Conservation (phyloP, 331 rosid species). For the Quercus lobata region DNA sequence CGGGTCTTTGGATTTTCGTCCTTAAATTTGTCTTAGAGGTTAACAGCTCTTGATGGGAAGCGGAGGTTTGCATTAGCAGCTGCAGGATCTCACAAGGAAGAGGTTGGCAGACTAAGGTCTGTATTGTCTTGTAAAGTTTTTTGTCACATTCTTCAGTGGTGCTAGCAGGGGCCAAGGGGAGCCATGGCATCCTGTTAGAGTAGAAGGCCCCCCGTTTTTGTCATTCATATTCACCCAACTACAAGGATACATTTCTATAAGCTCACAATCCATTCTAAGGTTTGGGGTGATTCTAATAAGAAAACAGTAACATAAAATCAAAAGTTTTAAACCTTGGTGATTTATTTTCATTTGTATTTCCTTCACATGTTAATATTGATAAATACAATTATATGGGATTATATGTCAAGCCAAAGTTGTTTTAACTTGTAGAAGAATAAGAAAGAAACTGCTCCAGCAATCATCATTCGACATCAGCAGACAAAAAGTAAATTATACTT, state of each 20-base stretch:
- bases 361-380: not conserved
- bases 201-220: not conserved
- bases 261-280: too few species aligned
- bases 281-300: not conserved
- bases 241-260: too few species aligned
- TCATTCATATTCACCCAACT: not conserved
- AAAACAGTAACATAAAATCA: not conserved
- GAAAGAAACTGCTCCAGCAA: not conserved
- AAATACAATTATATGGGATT: not conserved
- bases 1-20: not conserved
- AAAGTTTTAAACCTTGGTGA: not conserved
- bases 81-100: slow-evolving; percentile 95
- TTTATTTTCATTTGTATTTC: not conserved
- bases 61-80: slow-evolving; percentile 97
- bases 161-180: slow-evolving; percentile 16
- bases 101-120: slow-evolving; percentile 89
- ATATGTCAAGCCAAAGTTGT: not conserved
- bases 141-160: slow-evolving; percentile 15
- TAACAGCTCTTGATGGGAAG: slow-evolving; percentile 96
- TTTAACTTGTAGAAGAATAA: not conserved
- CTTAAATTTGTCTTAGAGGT: slow-evolving; percentile 48
- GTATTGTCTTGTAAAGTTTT: slow-evolving; percentile 15
- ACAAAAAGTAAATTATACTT: too few species aligned
- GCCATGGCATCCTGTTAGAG: too few species aligned
- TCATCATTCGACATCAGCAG: not conserved